Conservation (phyloP, 2,329 filamentous ascomycete genomes). For the Penicillium palitans region DNA sequence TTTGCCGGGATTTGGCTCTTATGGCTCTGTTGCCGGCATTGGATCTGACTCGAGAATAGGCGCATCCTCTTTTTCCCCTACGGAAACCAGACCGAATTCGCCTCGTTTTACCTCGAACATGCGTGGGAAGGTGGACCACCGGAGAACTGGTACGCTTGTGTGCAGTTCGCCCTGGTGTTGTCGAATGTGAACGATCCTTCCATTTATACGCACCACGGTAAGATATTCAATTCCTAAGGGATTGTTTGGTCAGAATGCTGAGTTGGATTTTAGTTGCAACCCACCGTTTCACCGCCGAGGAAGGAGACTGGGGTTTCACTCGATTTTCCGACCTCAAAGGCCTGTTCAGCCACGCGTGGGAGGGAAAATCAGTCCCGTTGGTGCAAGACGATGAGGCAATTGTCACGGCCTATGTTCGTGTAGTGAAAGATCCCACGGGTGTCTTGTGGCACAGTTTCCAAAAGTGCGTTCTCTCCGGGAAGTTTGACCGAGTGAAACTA, state of each 20-base stretch:
- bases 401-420: constrained; percentile 50
- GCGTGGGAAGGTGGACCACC: constrained; percentile 77
- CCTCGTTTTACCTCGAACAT: constrained; percentile 95
- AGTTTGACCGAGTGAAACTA: background rate
- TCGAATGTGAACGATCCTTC: constrained; percentile 94
- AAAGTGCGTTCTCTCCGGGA: constrained; percentile 34
- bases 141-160: constrained; percentile 94
- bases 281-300: constrained; percentile 92
- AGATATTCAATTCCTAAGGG: constrained; percentile 21
- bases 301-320: constrained; percentile 99
- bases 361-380: constrained; percentile 61
- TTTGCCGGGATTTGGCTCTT: background rate
- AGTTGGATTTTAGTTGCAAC: constrained; percentile 61
- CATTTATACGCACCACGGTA: constrained; percentile 72
- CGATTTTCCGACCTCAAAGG: constrained; percentile 84
- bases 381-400: constrained; percentile 51
- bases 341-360: constrained; percentile 78
- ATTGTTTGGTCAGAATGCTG: background rate
- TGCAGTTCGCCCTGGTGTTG: constrained; percentile 90
- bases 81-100: constrained; percentile 90
- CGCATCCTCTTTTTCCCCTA: constrained; percentile 92
- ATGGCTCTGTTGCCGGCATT: background rate
- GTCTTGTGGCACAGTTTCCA: constrained; percentile 51
- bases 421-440: constrained; percentile 52
- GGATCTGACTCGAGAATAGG: constrained; percentile 54